Base-by-base conservation (phyloP, 2,329 filamentous ascomycete species). In the Fusarium anthophilum region DNA sequence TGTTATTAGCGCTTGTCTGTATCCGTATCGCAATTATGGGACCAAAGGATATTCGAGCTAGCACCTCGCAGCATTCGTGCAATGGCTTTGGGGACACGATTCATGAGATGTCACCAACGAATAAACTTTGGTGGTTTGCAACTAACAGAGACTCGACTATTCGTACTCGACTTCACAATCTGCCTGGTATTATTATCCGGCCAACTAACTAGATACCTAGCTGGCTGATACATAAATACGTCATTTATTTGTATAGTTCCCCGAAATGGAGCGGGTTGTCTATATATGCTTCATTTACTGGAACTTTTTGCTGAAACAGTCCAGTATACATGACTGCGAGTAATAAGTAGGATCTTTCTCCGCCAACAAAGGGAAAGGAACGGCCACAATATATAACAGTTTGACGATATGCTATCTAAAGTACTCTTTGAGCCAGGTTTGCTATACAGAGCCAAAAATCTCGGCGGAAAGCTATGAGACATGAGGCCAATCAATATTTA, bases 1-100 rank as follows among this genome's bases (percentile, higher is more conserved):
- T 28, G 24, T 61, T n/a, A 32, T 63, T 64, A 57, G 32, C 50
- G 39, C 45, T 61, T 35, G 54, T 68, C 62, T 58, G 62, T 39
- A 68, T 71, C 32, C 39, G 66, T 62, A 74, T 41, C 18, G 22
- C 18, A 55, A 37, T 41, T 38, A 30, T 47, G 45, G 54, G 37
- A 32, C 18, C 43, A 22, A 18, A 59, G 18, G 59, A 39, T 22
- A 43, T 44, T 64, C 28, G 41, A 48, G 8, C 30, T 24, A 20
- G n/a, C 55, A 32, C 30, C 12, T 32, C 13, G 22, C 39, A 57
- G 28, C 32, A 44, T 43, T 55, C n/a, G n/a, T 30, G 50, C 20
- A 28, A 20, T 41, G 24, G 60, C n/a, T 35, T 37, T 28, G 37
- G 38, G 37, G 24, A 30, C 47, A 35, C 57, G 62, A 74, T 51